Evolutionary conservation across 202 grass and related monocot genomes (phyloP).

Genomic region (Brachypodium distachyon): DNA sequence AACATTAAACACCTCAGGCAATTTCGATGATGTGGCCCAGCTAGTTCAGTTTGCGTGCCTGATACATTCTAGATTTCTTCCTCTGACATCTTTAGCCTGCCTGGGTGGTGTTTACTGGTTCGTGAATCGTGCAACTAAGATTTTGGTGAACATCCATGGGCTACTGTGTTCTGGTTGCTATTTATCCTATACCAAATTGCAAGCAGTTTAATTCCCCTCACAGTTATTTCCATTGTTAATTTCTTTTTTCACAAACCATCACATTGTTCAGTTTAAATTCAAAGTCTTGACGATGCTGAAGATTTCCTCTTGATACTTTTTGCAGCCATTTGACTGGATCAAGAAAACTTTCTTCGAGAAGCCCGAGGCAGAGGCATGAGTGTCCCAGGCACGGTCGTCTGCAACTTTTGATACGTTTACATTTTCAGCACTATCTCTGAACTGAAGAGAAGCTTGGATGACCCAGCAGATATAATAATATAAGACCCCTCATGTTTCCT

Average conservation of each 20-base stretch:
- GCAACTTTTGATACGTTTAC: constrained; percentile 23
- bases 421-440: constrained; percentile 21
- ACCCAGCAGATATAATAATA: constrained; percentile 44
- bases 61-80: neutral
- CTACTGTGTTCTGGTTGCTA: neutral
- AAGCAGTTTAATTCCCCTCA: neutral
- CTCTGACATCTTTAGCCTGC: neutral
- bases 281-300: neutral
- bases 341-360: constrained; percentile 85
- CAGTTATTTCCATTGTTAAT: neutral
- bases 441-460: constrained; percentile 29
- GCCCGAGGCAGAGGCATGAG: constrained; percentile 55
- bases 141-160: neutral
- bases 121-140: neutral
- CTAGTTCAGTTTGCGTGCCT: neutral
- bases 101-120: neutral
- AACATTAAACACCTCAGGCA: neutral
- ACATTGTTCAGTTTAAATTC: neutral
- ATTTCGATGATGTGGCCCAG: neutral
- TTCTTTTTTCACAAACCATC: neutral
- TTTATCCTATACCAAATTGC: neutral
- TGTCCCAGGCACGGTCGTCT: neutral
- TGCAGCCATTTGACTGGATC: constrained; percentile 79
- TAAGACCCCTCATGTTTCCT: constrained; percentile 2
- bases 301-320: neutral